Percentiles rank a stretch among this genome's conserved stretches.
Evolutionary conservation across 208 protist genomes (phyloP).

Genomic region (Entamoeba dispar): DNA sequence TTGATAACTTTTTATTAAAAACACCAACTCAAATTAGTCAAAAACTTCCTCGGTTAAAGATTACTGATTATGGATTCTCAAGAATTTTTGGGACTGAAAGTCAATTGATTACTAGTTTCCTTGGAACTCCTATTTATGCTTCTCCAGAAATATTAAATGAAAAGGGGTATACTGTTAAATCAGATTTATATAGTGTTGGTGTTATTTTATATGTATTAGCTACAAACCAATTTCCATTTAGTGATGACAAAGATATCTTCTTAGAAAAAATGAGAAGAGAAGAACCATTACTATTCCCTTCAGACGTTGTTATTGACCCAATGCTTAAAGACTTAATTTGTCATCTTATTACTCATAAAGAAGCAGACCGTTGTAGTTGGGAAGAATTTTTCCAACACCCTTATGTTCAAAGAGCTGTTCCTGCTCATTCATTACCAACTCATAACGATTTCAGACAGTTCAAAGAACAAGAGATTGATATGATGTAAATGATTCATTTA

Average conservation of each 20-base stretch:
- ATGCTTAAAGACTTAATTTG: neutral
- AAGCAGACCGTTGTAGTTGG: neutral
- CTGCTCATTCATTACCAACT: neutral
- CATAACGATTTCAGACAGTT: neutral
- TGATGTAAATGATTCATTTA: neutral
- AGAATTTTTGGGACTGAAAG: neutral
- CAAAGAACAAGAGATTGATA: neutral
- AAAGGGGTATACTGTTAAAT: slow-evolving; percentile 24
- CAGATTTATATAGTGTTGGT: slow-evolving; percentile 33
- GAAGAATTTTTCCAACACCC: neutral
- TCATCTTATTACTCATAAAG: neutral
- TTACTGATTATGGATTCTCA: neutral
- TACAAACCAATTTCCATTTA: neutral
- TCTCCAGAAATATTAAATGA: slow-evolving; percentile 26
- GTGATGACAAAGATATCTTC: neutral
- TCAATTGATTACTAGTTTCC: neutral
- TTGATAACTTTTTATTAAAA: neutral
- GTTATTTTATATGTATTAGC: slow-evolving; percentile 21
- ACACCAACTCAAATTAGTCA: neutral
- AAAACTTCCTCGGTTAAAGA: neutral
- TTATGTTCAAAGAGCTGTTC: neutral
- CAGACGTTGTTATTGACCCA: neutral
- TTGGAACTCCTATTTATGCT: slow-evolving; percentile 31
- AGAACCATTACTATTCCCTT: neutral
- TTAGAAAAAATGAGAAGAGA: neutral